Percentiles rank a stretch among this genome's conserved stretches.
These are phyloP conservation scores for Neofusicoccum cordaticola DNA, from an alignment of 2,329 filamentous ascomycete species.

Conservation along the genomic window DNA sequence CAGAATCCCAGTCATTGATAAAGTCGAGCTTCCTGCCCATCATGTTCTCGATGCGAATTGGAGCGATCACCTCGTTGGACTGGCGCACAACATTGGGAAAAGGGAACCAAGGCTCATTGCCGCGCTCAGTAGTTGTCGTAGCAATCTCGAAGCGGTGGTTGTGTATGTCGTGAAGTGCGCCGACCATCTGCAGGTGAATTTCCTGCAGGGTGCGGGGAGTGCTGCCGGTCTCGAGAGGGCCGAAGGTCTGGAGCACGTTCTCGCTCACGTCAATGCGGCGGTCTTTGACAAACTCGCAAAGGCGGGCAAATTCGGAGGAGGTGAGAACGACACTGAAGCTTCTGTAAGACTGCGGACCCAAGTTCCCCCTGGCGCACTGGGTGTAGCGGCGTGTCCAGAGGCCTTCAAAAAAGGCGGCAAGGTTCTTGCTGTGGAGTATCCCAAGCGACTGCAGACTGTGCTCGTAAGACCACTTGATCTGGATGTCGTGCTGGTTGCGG, in stretches of 20 bases:
- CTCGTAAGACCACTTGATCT: conserved; percentile 1
- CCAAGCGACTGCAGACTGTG: background rate
- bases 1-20: conserved; percentile 2
- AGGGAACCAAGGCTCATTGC: conserved; percentile 12
- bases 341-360: background rate
- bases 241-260: conserved; percentile 5
- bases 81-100: conserved; percentile 12
- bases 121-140: background rate
- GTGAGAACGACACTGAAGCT: conserved; percentile 9
- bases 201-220: background rate
- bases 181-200: background rate
- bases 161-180: background rate
- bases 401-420: background rate
- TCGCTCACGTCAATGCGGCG: background rate
- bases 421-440: background rate
- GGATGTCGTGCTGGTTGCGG: conserved; percentile 2
- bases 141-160: background rate
- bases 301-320: background rate
- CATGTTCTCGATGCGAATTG: background rate
- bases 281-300: background rate
- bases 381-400: conserved; percentile 6
- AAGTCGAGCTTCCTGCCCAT: background rate
- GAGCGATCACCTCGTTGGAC: background rate
- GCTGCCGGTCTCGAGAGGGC: background rate
- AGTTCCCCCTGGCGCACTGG: background rate